Conservation (phyloP, 129 eudicot genomes). For the Glebionis coronaria region DNA sequence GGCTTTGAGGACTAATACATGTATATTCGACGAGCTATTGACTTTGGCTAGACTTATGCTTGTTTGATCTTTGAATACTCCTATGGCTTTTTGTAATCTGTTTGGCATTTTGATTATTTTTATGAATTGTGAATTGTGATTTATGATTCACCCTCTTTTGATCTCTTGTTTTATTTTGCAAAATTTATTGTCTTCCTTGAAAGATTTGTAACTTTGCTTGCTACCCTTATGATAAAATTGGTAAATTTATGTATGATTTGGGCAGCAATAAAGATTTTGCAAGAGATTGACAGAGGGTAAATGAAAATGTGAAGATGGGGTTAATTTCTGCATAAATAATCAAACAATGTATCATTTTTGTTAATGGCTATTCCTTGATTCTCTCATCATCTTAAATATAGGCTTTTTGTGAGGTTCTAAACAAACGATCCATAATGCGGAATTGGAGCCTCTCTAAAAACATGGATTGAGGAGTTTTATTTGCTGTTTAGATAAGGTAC, state of each 20-base stretch:
- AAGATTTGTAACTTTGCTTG: conserved; percentile 5
- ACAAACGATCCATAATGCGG: neutral
- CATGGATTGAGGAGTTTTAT: neutral
- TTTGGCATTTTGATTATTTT: conserved; percentile 52
- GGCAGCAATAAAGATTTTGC: conserved; percentile 8
- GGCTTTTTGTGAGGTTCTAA: conserved; percentile 2
- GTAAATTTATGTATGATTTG: neutral
- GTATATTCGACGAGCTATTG: conserved; percentile 40
- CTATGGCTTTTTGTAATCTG: conserved; percentile 69
- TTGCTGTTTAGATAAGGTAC: neutral
- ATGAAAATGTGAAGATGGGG: neutral
- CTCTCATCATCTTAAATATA: conserved; percentile 23
- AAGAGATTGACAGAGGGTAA: conserved; percentile 15
- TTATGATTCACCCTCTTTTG: neutral
- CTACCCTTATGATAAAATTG: neutral
- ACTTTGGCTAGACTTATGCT: conserved; percentile 79
- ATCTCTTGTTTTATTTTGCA: neutral
- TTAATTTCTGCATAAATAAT: conserved; percentile 2
- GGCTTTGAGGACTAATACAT: conserved; percentile 60
- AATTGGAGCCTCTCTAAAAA: neutral
- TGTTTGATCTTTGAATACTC: conserved; percentile 80
- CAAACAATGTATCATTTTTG: neutral
- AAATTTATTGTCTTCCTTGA: conserved; percentile 10
- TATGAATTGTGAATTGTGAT: neutral
- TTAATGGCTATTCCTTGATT: conserved; percentile 27